Conservation (phyloP, 345 rosid genomes). For the Salix koriyanagi region DNA sequence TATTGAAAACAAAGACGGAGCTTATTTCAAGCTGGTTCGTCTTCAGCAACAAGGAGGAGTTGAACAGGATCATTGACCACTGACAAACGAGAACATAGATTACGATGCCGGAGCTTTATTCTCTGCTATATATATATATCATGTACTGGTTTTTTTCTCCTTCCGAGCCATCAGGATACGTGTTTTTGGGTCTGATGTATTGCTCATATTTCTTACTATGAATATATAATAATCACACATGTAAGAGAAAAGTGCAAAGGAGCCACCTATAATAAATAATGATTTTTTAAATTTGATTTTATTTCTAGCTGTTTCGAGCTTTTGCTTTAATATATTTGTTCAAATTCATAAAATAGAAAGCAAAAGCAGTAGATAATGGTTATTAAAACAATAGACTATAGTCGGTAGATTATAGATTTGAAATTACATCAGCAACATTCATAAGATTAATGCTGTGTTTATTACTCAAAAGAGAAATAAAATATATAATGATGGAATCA, state of each 20-base stretch:
- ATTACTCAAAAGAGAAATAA: no score
- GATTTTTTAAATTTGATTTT: no score
- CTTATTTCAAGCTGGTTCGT: conserved; percentile 70
- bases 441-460: no score
- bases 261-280: no score
- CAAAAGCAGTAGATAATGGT: no score
- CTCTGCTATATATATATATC: background rate
- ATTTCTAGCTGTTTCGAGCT: no score
- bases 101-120: background rate
- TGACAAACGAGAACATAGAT: background rate
- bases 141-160: background rate
- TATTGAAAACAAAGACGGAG: conserved; percentile 58
- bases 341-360: no score
- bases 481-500: no score
- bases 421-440: no score
- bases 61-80: conserved; percentile 1
- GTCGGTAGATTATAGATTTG: no score
- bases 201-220: background rate
- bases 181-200: background rate
- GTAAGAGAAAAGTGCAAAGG: background rate
- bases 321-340: no score
- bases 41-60: conserved; percentile 69
- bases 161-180: background rate
- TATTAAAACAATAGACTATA: no score
- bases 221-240: background rate